These are phyloP conservation scores for Vicia sativa DNA, from an alignment of 306 rosid genomes.

Conservation along the genomic window DNA sequence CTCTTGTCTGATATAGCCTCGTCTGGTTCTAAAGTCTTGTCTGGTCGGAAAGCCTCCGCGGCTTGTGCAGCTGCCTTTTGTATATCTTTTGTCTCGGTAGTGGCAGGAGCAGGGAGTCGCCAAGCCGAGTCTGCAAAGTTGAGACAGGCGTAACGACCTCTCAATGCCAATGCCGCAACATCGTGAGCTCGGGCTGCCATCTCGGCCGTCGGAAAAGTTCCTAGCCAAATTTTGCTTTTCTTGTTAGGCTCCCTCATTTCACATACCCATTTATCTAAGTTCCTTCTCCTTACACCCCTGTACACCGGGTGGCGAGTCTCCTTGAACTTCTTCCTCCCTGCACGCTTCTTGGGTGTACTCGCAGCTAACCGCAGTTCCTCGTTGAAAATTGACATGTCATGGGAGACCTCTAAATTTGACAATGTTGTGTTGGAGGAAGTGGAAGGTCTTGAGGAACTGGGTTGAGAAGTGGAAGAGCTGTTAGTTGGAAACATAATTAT, in stretches of 20 bases:
- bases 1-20: slow-evolving; percentile 52
- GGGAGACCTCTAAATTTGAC: no score
- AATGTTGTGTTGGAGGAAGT: no score
- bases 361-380: slow-evolving; percentile 55
- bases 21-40: background rate
- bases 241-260: slow-evolving; percentile 89
- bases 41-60: slow-evolving; percentile 64
- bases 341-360: background rate
- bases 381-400: slow-evolving; percentile 6
- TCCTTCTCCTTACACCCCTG: slow-evolving; percentile 73
- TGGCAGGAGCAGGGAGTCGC: slow-evolving; percentile 58
- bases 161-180: slow-evolving; percentile 69
- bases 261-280: slow-evolving; percentile 77
- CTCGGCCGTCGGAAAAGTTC: slow-evolving; percentile 69
- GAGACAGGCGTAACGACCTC: slow-evolving; percentile 63
- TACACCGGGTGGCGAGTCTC: background rate
- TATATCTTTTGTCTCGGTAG: slow-evolving; percentile 56
- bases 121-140: slow-evolving; percentile 77
- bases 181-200: slow-evolving; percentile 94
- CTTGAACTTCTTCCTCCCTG: background rate
- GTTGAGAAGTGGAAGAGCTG: no score
- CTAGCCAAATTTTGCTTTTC: slow-evolving; percentile 54
- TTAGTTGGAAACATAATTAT: no score
- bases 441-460: no score
- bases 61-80: slow-evolving; percentile 65